Base-by-base conservation (phyloP, 2,329 filamentous ascomycete genomes). In the Leptosphaerulina australis region DNA sequence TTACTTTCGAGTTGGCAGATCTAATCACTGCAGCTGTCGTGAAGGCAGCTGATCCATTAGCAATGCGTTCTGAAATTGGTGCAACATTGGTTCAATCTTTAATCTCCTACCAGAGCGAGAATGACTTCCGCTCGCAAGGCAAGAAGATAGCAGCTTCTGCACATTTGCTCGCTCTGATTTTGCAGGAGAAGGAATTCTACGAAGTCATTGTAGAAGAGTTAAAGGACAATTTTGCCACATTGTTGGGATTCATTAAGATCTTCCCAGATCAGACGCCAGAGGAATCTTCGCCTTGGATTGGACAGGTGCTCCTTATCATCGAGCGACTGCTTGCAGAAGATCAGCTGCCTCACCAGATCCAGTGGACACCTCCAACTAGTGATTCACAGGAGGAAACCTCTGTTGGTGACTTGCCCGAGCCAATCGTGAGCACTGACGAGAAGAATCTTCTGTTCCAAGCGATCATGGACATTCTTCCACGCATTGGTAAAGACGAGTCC, bases 261-360 rank as follows among this genome's bases (percentile, higher is more conserved):
- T 79, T 84, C 4, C 77, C 84, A 0, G 83, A 86, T 20, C 83
- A 87, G 47, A 80, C 88, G 3, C 77, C 81, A 0, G 90, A 96
- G 38, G 88, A 94, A 50, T 79, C 91, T n/a, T 89, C 91, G 4
- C 89, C 91, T 1, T 99, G 93, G 91, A 88, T 97, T 57, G 89
- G 91, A 10, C 92, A 94, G 65, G 85, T 97, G 24, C 79, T 99
- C 25, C 81, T 97, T 12, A 88, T 99, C 39, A 81, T 97, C 38
- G 94, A 99, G 77, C 89, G 89, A 44, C 79, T 97, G 24, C 79
- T 99, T n/a, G 88, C 88, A 11, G 89, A 96, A 62, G 94, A 97
- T 71, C 87, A 90, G 63, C 86, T 93, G 58, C 91, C 92, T 3
- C 78, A 82, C 4, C 83, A 88, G 51, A 87, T 89, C 20, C 79